Conservation (phyloP, 2,329 filamentous ascomycete genomes). For the Penicillium hesseltinei region DNA sequence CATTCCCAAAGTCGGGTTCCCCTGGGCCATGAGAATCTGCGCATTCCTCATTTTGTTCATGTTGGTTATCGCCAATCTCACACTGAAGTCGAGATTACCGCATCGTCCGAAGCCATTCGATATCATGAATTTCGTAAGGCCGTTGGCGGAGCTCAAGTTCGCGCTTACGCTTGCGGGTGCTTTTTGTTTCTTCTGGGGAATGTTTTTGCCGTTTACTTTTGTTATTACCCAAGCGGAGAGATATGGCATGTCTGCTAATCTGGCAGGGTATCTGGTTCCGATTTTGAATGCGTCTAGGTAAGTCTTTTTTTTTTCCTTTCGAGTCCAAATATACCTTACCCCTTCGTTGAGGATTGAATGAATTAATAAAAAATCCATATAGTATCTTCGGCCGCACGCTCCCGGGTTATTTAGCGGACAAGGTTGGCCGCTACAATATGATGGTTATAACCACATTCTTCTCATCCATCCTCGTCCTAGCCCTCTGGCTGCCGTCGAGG, state of each 20-base stretch:
- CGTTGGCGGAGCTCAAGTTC: constrained; percentile 26
- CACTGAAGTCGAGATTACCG: constrained; percentile 49
- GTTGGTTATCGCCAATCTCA: constrained; percentile 53
- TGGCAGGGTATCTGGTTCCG: constrained; percentile 54
- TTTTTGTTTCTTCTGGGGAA: constrained; percentile 55
- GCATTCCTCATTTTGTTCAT: constrained; percentile 62
- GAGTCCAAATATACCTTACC: too few relatives aligned
- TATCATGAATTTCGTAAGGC: constrained; percentile 21
- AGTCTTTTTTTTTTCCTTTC: constrained; percentile 4
- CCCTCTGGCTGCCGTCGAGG: constrained; percentile 55
- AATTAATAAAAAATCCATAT: background rate
- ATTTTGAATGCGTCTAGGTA: constrained; percentile 53
- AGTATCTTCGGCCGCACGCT: constrained; percentile 37
- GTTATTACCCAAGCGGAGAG: constrained; percentile 47
- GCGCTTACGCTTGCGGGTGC: constrained; percentile 19
- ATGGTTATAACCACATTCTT: constrained; percentile 50
- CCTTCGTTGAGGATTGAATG: background rate
- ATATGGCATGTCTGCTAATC: constrained; percentile 50
- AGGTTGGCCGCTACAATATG: constrained; percentile 37
- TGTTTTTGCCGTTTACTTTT: constrained; percentile 59
- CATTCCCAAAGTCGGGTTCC: constrained; percentile 53
- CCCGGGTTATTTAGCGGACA: constrained; percentile 33
- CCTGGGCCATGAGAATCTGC: constrained; percentile 58
- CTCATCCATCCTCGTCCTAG: constrained; percentile 37
- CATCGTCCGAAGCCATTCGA: constrained; percentile 27